Base-by-base conservation (phyloP, 2,329 filamentous ascomycete genomes). In the Verticillium zaregamsianum region DNA sequence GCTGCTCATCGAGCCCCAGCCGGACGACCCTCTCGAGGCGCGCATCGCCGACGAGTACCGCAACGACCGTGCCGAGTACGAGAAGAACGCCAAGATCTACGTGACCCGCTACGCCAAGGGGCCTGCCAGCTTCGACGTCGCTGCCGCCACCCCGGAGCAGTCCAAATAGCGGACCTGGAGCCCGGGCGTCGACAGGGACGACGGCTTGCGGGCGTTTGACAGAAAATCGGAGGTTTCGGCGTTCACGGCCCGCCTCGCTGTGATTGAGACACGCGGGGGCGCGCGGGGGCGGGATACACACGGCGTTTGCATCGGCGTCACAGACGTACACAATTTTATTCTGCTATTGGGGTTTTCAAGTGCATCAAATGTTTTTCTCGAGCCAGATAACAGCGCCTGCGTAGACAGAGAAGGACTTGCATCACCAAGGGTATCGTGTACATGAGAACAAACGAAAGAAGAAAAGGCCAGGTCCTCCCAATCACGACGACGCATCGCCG, bases 21-120 rank as follows among this genome's bases (percentile, higher is more conserved):
- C 91, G 7, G 93, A 96, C 70, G 93, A 97, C 76, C 91, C 93
- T 32, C 90, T 97, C 66, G 93, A 97, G 82, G 81, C 87, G 3
- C 83, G 88, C 66, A 96, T 97, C 72, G 93, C 92, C 25, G 91
- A 96, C 64, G 89, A 96, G 80, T 97, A 85, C 77, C 87, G 87
- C 73, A 84, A 82, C 65, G 85, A 93, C 69, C 80, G 84, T 54
- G 77, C 79, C 58, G 84, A 82, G 66, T 97, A 91, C 71, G 88
- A 93, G 62, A 90, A 90, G 81, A 88, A 85, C 58, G 93, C 89
- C 8, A 85, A 82, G 74, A 79, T 83, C n/a, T 93, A 92, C 81
- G 89, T 91, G 55, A 82, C 83, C 69, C 85, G 87, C 68, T 92
- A 93, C 74, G 93, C 93, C 12, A 83, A 75, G 69, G 73, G 70